A percentile compares a stretch with the other conserved stretches of the same genome.
Evolutionary conservation across 257 asterid species (phyloP).

Genomic region (Solanum rostratum): DNA sequence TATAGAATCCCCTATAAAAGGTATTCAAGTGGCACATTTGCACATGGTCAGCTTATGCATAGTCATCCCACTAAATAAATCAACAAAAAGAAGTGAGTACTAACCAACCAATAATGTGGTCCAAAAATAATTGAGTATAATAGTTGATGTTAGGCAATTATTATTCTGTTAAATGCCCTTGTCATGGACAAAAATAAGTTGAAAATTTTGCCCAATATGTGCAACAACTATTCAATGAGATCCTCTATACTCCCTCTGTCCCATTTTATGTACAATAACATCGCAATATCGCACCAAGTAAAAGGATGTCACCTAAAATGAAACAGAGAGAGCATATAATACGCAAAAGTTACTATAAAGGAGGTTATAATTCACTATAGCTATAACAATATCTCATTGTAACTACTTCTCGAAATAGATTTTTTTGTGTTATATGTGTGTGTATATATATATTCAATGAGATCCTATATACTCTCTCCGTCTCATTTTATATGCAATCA

Average conservation of each 20-base stretch:
- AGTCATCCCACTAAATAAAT: not conserved
- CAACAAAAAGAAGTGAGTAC: not conserved
- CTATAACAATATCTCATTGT: not conserved
- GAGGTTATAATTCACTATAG: not conserved
- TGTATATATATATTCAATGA: too few species aligned
- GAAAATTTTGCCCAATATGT: not conserved
- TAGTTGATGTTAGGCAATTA: not conserved
- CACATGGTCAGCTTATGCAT: not conserved
- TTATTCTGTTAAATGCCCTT: not conserved
- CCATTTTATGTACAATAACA: too few species aligned
- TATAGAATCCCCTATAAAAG: not conserved
- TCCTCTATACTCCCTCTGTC: not conserved
- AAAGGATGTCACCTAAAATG: too few species aligned
- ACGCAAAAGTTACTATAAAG: not conserved
- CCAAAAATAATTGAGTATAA: not conserved
- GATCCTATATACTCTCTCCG: not conserved
- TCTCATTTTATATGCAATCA: too few species aligned
- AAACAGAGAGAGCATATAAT: rapidly evolving
- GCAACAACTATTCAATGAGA: not conserved
- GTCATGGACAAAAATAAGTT: not conserved
- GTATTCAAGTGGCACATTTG: not conserved
- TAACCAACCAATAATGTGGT: not conserved
- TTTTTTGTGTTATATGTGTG: not conserved
- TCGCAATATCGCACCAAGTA: too few species aligned
- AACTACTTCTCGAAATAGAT: too few species aligned